Conservation (phyloP, 306 rosid genomes). For the Ziziphus jujuba region DNA sequence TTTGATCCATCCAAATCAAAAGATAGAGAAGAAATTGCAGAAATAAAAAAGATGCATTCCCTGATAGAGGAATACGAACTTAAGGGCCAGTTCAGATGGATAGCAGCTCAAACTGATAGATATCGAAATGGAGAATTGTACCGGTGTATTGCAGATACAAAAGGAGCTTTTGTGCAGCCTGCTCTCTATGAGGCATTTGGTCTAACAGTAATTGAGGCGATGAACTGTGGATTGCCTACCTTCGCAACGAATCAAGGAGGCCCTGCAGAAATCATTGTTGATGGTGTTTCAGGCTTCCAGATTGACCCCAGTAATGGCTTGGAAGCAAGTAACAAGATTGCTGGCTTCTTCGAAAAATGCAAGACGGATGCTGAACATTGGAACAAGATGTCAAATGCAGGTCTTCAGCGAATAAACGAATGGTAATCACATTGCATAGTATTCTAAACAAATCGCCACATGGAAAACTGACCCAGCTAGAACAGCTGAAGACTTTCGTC, state of each 20-base stretch:
- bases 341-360: constrained; percentile 84
- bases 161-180: constrained; percentile 96
- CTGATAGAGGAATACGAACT: constrained; percentile 65
- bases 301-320: constrained; percentile 71
- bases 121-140: constrained; percentile 78
- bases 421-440: constrained; percentile 37
- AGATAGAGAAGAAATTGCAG: constrained; percentile 89
- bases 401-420: constrained; percentile 75
- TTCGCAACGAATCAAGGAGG: constrained; percentile 96
- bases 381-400: constrained; percentile 59
- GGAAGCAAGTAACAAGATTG: constrained; percentile 74
- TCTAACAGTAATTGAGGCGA: constrained; percentile 90
- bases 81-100: constrained; percentile 81
- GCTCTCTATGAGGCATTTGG: constrained; percentile 93
- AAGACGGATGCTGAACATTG: constrained; percentile 56
- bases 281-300: constrained; percentile 82
- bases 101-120: constrained; percentile 87
- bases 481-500: neutral
- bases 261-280: constrained; percentile 87
- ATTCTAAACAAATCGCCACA: neutral
- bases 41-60: constrained; percentile 77
- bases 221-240: constrained; percentile 93
- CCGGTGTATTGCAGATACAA: constrained; percentile 76
- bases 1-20: constrained; percentile 82
- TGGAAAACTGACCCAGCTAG: no score